These are phyloP conservation scores for Parsonsia alboflavescens DNA, from an alignment of 257 asterid species.

Conservation along the genomic window DNA sequence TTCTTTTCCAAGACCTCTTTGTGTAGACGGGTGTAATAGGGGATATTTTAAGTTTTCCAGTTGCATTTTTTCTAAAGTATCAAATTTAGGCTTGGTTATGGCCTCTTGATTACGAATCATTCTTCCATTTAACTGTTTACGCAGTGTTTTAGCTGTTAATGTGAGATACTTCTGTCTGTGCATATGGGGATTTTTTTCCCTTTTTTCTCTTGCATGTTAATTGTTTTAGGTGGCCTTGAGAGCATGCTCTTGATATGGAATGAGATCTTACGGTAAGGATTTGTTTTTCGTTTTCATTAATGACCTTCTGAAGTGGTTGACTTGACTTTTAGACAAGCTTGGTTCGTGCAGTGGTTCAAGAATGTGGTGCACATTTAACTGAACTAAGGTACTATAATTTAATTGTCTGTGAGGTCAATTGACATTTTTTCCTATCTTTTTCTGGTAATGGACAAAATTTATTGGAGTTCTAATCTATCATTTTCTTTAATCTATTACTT, in stretches of 20 bases:
- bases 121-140: constrained; percentile 5
- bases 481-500: background rate
- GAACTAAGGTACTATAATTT: constrained; percentile 54
- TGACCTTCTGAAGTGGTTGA: background rate
- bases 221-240: background rate
- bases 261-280: background rate
- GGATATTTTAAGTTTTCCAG: background rate
- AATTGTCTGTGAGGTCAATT: background rate
- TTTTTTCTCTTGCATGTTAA: background rate
- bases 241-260: background rate
- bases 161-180: background rate
- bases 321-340: constrained; percentile 67
- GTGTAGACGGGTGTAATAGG: too few species aligned
- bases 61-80: too few species aligned
- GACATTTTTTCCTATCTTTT: background rate
- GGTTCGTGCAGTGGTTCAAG: constrained; percentile 97
- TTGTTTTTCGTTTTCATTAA: background rate
- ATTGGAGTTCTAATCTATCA: background rate
- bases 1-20: too few species aligned
- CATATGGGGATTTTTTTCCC: background rate
- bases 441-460: background rate
- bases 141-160: background rate
- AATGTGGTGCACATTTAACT: constrained; percentile 71
- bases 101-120: background rate
- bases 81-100: background rate